phyloP scores from a whole-genome alignment of 2,329 filamentous ascomycete genomes.

The Ambrosiella beaveri region DNA sequence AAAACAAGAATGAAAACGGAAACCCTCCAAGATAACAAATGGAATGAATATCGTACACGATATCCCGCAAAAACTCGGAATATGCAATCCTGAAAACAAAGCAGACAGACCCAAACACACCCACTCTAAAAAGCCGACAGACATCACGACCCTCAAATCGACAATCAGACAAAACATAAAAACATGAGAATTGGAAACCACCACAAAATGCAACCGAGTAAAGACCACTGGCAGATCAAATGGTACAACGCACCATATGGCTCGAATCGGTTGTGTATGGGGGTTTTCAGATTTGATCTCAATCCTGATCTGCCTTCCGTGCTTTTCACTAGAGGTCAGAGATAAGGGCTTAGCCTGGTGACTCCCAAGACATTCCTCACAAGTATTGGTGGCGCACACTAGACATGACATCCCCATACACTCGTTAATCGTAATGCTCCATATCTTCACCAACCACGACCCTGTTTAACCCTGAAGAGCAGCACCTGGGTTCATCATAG shows the following conservation, averaged over 20 bases:
- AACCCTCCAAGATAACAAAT: not conserved
- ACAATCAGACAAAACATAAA: not conserved
- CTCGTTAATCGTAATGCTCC: not conserved
- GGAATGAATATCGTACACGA: conserved; percentile 2
- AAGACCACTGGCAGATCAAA: not conserved
- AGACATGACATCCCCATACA: not conserved
- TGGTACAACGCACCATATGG: not conserved
- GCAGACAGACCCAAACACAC: not conserved
- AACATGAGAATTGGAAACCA: not conserved
- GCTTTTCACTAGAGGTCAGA: not conserved
- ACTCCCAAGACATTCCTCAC: not conserved
- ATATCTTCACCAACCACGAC: not conserved
- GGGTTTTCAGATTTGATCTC: too few relatives aligned
- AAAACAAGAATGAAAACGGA: not conserved
- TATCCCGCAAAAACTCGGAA: conserved; percentile 6
- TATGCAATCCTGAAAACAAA: conserved; percentile 1
- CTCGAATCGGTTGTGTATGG: too few relatives aligned
- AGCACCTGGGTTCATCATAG: conserved; percentile 13
- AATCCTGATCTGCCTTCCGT: not conserved
- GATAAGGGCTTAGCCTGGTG: not conserved
- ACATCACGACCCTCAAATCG: not conserved
- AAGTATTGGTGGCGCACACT: not conserved
- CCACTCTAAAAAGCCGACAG: not conserved
- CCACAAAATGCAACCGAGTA: not conserved
- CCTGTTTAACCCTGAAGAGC: not conserved